Percentiles rank a stretch among this genome's conserved stretches.
These are phyloP conservation scores for Diplodia corticola DNA, from an alignment of 2,329 filamentous ascomycete species.

Conservation along the genomic window DNA sequence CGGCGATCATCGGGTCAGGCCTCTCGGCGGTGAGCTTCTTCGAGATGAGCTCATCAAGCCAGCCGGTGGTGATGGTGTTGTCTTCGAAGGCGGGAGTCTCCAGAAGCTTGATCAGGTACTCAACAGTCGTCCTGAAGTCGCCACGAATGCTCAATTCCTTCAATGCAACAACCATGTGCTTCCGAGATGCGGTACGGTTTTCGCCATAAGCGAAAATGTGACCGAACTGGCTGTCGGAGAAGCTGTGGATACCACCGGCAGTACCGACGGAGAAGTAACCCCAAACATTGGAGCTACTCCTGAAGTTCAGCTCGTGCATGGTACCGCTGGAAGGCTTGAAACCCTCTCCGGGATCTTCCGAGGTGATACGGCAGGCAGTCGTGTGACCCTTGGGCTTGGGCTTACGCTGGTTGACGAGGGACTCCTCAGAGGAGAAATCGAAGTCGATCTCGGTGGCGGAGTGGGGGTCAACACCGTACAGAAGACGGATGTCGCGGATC, in stretches of 20 bases:
- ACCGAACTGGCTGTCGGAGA: conserved; percentile 98
- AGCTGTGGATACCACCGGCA: conserved; percentile 95
- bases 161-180: conserved; percentile 98
- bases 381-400: conserved; percentile 95
- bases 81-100: conserved; percentile 98
- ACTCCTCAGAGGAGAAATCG: conserved; percentile 86
- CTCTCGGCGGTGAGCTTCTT: conserved; percentile 96
- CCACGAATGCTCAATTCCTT: conserved; percentile 99
- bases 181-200: conserved; percentile 91
- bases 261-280: conserved; percentile 99
- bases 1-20: conserved; percentile 89
- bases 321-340: conserved; percentile 99
- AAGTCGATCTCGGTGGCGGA: conserved; percentile 89
- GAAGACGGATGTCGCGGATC: conserved; percentile 90
- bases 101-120: conserved; percentile 97
- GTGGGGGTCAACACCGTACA: conserved; percentile 94
- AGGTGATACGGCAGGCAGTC: conserved; percentile 98
- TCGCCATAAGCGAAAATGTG: conserved; percentile 99
- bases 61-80: conserved; percentile 98
- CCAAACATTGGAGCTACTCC: conserved; percentile 98
- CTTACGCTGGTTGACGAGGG: conserved; percentile 79
- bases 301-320: conserved; percentile 98
- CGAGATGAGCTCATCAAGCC: conserved; percentile 97
- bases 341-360: conserved; percentile 96
- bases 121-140: conserved; percentile 97